phyloP scores from a whole-genome alignment of 2,329 filamentous ascomycete species.

The Monilinia laxa region DNA sequence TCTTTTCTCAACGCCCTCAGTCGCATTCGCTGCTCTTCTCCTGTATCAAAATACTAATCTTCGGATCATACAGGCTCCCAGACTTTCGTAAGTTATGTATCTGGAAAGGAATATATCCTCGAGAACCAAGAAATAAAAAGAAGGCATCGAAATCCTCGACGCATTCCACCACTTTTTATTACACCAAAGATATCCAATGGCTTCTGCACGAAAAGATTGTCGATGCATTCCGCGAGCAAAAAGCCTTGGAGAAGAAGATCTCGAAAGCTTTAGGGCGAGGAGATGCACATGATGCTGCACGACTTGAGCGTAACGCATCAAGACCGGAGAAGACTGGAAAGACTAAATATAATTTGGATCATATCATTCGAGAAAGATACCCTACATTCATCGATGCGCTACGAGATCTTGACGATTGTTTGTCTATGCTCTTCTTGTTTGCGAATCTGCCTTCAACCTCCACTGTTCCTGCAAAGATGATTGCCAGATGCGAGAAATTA shows the following conservation, averaged over 20 bases:
- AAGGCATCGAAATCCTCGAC: conserved; percentile 92
- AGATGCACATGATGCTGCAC: conserved; percentile 83
- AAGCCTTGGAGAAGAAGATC: conserved; percentile 96
- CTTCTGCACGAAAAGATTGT: conserved; percentile 94
- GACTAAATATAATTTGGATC: conserved; percentile 86
- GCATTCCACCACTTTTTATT: conserved; percentile 87
- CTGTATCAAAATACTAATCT: background rate
- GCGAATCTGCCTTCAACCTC: conserved; percentile 90
- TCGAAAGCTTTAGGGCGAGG: conserved; percentile 86
- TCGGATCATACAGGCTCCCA: conserved; percentile 63
- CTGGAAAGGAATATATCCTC: conserved; percentile 98
- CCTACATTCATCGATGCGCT: conserved; percentile 94
- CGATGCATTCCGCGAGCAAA: conserved; percentile 94
- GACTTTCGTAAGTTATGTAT: conserved; percentile 99
- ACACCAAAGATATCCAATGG: conserved; percentile 95
- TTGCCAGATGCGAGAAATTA: conserved; percentile 88
- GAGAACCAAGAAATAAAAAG: conserved; percentile 94
- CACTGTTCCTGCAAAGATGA: conserved; percentile 90
- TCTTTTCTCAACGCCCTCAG: background rate
- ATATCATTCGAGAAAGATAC: conserved; percentile 97
- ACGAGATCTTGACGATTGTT: conserved; percentile 90
- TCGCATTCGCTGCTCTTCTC: background rate
- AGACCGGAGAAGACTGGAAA: conserved; percentile 88
- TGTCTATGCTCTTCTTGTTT: conserved; percentile 97
- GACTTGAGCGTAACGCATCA: conserved; percentile 81